Evolutionary conservation across 768 basidiomycete species (phyloP).

Genomic region (Filobasidium wieringae): DNA sequence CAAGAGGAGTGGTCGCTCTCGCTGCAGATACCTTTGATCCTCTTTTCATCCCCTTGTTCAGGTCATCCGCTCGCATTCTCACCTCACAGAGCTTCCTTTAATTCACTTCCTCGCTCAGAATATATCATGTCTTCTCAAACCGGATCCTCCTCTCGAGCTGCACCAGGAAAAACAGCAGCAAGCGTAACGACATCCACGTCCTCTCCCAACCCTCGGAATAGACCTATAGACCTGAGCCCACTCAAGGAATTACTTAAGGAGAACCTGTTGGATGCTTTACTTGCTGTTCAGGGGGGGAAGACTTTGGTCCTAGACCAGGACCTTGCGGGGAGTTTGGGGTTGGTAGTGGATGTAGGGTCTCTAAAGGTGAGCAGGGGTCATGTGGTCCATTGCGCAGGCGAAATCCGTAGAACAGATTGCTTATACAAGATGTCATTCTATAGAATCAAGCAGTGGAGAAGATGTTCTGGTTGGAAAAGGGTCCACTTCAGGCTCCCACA

Average conservation of each 20-base stretch:
- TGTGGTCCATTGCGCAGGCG: neutral
- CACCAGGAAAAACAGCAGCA: too few relatives aligned
- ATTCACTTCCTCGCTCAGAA: too few relatives aligned
- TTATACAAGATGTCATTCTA: neutral
- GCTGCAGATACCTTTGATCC: too few relatives aligned
- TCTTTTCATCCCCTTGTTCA: too few relatives aligned
- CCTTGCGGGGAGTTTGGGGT: conserved; percentile 78
- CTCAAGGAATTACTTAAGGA: conserved; percentile 69
- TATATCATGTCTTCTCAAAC: too few relatives aligned
- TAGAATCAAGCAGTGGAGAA: conserved; percentile 98
- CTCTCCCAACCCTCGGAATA: neutral
- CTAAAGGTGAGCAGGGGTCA: conserved; percentile 57
- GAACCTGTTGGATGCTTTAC: conserved; percentile 70
- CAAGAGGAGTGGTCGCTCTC: too few relatives aligned
- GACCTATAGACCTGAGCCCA: conserved; percentile 22
- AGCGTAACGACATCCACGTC: neutral
- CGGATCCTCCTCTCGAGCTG: too few relatives aligned
- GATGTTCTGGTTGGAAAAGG: conserved; percentile 97
- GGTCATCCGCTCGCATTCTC: too few relatives aligned
- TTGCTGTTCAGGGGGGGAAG: conserved; percentile 62
- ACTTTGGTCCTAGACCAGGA: conserved; percentile 86
- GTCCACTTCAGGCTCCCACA: conserved; percentile 67
- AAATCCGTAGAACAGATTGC: neutral
- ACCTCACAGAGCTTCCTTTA: too few relatives aligned
- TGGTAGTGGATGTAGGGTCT: conserved; percentile 86